Evolutionary conservation across 257 asterid genomes (phyloP), one percentile per base, ranked within the genome.

Genomic region (Fraxinus quadrangulata): DNA sequence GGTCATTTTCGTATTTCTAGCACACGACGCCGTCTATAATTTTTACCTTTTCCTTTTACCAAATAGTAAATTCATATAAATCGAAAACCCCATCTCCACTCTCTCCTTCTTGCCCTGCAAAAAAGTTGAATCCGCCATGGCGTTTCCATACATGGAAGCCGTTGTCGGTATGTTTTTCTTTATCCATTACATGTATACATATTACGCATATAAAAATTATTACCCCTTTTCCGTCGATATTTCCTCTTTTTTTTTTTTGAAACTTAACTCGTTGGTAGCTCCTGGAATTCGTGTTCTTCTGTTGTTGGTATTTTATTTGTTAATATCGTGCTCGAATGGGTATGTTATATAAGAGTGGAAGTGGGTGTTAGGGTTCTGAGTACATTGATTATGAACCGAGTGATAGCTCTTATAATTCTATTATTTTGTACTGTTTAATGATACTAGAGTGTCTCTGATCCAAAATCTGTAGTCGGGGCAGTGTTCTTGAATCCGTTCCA

Each of bases 131-230:
- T 70, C 78, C 16, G 86, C 87, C 85, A 94, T 94, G 98, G 97
- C 91, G 89, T 90, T 92, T 77, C 98, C 97, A 3, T 92, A 89
- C 86, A 83, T 90, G 96, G 98, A 94, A 82, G 92, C 97, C 17
- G 96, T 94, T 26, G 84, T 92, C 30, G 90, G 98, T 93, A 87
- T 10, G 87, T 4, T 16, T 86, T 65, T 42, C 75, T 61, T 33
- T 70, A 39, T 28, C 56, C 14, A 13, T 78, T 19, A 68, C 23
- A 77, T 31, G 59, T 47, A 40, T 37, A 4, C 78, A 19, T 51
- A 19, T 70, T 67, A 30, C 14, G n/a, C 63, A 12, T 68, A 30
- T 30, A 40, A 6, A 39, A 23, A 12, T 63, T 45, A 12, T 65
- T 49, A 14, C n/a, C 21, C 47, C 47, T 40, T 63, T 37, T 67